Evolutionary conservation across 1,284 basidiomycete species (phyloP).

Genomic region (Xanthoconium separans): DNA sequence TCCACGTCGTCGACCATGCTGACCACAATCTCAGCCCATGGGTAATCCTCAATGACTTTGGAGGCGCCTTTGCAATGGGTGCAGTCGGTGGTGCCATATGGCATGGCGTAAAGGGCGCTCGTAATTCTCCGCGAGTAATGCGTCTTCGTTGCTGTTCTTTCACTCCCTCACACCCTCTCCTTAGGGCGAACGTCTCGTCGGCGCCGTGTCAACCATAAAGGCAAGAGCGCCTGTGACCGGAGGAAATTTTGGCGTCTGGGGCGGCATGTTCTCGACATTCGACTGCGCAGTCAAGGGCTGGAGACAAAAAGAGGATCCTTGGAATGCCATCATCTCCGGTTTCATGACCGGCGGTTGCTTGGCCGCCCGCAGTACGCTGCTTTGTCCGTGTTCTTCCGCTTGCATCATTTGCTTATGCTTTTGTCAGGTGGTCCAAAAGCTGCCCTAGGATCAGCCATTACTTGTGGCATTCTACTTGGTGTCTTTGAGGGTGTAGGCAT

Average conservation of each 20-base stretch:
- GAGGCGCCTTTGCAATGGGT: constrained; percentile 95
- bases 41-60: constrained; percentile 99
- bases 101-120: constrained; percentile 98
- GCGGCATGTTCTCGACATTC: constrained; percentile 95
- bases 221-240: constrained; percentile 97
- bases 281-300: constrained; percentile 98
- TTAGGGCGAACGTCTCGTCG: constrained; percentile 88
- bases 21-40: constrained; percentile 70
- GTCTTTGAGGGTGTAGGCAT: constrained; percentile 97
- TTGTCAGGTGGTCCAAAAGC: constrained; percentile 84
- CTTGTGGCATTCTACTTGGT: constrained; percentile 95
- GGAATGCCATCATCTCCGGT: constrained; percentile 98
- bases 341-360: constrained; percentile 98
- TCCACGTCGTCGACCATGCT: not conserved
- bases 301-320: constrained; percentile 98
- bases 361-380: constrained; percentile 84
- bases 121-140: constrained; percentile 88
- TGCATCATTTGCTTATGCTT: constrained; percentile 11
- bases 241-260: constrained; percentile 98
- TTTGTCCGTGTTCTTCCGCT: not conserved
- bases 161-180: not conserved
- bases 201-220: constrained; percentile 96
- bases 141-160: not conserved
- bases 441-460: constrained; percentile 88
- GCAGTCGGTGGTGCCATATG: constrained; percentile 96